Conservation (phyloP, 768 basidiomycete genomes). For the Tephrocybe rancida region DNA sequence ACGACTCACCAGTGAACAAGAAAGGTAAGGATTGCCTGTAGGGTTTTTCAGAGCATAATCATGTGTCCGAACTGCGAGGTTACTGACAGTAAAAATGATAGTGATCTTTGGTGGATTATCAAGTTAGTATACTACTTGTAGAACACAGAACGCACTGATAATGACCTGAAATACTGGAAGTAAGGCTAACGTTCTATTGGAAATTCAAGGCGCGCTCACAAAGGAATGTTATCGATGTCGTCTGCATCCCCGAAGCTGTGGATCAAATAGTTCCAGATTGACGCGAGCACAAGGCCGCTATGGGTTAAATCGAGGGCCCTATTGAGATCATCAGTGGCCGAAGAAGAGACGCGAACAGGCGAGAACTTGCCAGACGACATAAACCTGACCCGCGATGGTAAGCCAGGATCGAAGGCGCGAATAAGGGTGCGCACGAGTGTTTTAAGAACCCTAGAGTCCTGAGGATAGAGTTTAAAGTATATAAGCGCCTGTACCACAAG, state of each 20-base stretch:
- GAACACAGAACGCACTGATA: constrained; percentile 8
- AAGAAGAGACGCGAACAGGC: not conserved
- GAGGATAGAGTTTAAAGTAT: constrained; percentile 36
- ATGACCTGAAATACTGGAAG: not conserved
- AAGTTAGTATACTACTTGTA: not conserved
- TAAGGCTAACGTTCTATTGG: not conserved
- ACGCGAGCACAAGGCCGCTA: constrained; percentile 23
- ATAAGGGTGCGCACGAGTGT: constrained; percentile 25
- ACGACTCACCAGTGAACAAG: constrained; percentile 27
- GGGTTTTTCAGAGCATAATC: not conserved
- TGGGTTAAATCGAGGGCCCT: constrained; percentile 29
- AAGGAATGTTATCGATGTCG: constrained; percentile 22
- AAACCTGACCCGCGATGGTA: constrained; percentile 24
- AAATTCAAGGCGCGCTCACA: constrained; percentile 18
- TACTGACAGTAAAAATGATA: constrained; percentile 20
- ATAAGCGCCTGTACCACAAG: constrained; percentile 34
- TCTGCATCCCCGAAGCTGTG: constrained; percentile 16
- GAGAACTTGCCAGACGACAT: constrained; percentile 29
- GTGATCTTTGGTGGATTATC: constrained; percentile 12
- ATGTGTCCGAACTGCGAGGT: not conserved
- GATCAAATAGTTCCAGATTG: constrained; percentile 30
- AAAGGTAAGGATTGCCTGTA: constrained; percentile 28
- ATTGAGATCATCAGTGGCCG: not conserved
- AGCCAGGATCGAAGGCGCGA: not conserved
- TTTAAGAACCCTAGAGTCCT: constrained; percentile 27